A percentile compares a stretch with the other conserved stretches of the same genome.
phyloP scores from a whole-genome alignment of 2,329 filamentous ascomycete genomes.

The Keithomyces neogunnii region DNA sequence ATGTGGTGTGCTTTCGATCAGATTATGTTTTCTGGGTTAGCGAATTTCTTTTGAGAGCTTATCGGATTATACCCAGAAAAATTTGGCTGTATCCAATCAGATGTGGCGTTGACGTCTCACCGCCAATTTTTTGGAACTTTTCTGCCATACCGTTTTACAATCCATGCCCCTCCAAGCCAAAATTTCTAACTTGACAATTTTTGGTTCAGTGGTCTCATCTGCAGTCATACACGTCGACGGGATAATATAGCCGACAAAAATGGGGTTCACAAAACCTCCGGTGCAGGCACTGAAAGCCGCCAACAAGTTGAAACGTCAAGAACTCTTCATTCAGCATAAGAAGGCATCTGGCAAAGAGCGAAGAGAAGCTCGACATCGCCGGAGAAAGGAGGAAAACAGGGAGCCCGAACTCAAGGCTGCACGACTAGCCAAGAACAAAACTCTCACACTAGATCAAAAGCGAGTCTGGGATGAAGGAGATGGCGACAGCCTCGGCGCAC shows the following conservation, averaged over 20 bases:
- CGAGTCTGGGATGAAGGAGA: conserved; percentile 80
- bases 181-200: conserved; percentile 8
- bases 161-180: conserved; percentile 12
- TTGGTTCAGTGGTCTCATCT: not conserved
- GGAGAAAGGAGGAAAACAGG: conserved; percentile 78
- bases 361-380: conserved; percentile 66
- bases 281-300: conserved; percentile 38
- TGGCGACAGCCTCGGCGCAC: conserved; percentile 46
- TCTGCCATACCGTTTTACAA: conserved; percentile 18
- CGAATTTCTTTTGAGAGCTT: not conserved
- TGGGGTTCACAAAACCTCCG: conserved; percentile 27
- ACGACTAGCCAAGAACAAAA: conserved; percentile 69
- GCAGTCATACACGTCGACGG: conserved; percentile 9
- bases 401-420: conserved; percentile 68
- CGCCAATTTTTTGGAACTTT: conserved; percentile 30
- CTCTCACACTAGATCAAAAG: conserved; percentile 77
- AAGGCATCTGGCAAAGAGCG: conserved; percentile 64
- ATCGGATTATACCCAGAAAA: not conserved
- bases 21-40: not conserved
- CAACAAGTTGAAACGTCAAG: conserved; percentile 75
- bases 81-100: conserved; percentile 16
- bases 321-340: conserved; percentile 74
- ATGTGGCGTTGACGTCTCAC: conserved; percentile 16
- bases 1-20: not conserved
- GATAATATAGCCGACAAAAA: conserved; percentile 13